Conservation (phyloP, 2,329 filamentous ascomycete species). For the Bisporella sp. region DNA sequence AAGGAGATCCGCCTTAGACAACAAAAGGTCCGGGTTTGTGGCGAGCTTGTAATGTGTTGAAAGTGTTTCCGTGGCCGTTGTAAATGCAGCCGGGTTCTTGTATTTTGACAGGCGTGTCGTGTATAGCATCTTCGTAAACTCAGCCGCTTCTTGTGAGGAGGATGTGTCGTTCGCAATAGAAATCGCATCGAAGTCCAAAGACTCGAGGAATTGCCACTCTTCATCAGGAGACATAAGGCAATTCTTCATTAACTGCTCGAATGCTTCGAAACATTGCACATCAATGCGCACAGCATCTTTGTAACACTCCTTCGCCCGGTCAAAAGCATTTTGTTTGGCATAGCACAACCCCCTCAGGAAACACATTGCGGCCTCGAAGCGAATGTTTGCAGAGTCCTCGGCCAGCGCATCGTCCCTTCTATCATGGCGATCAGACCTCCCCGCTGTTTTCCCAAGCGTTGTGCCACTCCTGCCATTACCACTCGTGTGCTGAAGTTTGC, state of each 20-base stretch:
- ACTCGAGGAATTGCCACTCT: constrained; percentile 65
- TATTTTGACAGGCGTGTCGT: constrained; percentile 95
- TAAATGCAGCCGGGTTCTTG: constrained; percentile 75
- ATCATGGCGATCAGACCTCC: constrained; percentile 17
- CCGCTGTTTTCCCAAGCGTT: constrained; percentile 36
- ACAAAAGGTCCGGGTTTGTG: constrained; percentile 80
- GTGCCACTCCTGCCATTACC: constrained; percentile 43
- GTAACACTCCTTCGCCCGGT: constrained; percentile 96
- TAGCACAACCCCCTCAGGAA: constrained; percentile 90
- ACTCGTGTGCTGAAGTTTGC: constrained; percentile 65
- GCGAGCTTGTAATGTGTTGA: constrained; percentile 89
- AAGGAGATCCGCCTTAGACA: constrained; percentile 82
- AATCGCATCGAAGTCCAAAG: constrained; percentile 82
- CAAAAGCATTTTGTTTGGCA: constrained; percentile 94
- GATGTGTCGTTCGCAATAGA: constrained; percentile 57
- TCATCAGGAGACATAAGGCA: constrained; percentile 74
- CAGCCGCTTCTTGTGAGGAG: constrained; percentile 74
- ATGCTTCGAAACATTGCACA: constrained; percentile 96
- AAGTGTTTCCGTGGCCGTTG: constrained; percentile 79
- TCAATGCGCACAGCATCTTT: constrained; percentile 96
- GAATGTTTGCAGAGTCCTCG: constrained; percentile 68
- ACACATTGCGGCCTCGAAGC: constrained; percentile 96
- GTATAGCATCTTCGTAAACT: constrained; percentile 94
- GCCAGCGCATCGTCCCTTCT: constrained; percentile 28
- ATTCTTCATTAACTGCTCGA: constrained; percentile 97